phyloP scores from a whole-genome alignment of 2,329 filamentous ascomycete genomes.

The Fusarium sp. region DNA sequence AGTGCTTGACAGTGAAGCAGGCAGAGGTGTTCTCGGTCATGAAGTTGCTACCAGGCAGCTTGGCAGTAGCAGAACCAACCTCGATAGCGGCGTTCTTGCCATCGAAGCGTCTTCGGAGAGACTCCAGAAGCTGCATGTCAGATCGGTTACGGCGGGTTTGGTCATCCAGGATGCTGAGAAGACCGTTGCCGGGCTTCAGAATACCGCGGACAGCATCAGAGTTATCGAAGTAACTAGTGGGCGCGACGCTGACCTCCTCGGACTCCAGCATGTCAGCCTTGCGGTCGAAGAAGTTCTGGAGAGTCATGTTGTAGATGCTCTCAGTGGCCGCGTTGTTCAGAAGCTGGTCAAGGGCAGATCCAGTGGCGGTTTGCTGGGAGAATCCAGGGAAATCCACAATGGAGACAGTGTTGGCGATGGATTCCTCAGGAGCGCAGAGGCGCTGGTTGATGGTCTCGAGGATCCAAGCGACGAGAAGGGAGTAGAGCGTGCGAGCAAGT shows the following conservation, averaged over 20 bases:
- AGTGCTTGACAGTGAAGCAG: slow-evolving; percentile 92
- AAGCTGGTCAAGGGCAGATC: slow-evolving; percentile 89
- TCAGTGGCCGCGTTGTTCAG: slow-evolving; percentile 95
- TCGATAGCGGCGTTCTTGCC: slow-evolving; percentile 92
- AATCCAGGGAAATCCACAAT: slow-evolving; percentile 98
- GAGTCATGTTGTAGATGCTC: slow-evolving; percentile 89
- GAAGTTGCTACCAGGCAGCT: slow-evolving; percentile 90
- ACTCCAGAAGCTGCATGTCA: slow-evolving; percentile 91
- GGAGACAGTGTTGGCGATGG: slow-evolving; percentile 92
- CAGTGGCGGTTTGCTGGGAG: slow-evolving; percentile 82
- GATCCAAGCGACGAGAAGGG: slow-evolving; percentile 91
- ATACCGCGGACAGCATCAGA: slow-evolving; percentile 92
- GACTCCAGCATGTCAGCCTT: slow-evolving; percentile 94
- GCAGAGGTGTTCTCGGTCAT: slow-evolving; percentile 82
- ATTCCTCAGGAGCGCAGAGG: slow-evolving; percentile 86
- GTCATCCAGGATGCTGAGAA: slow-evolving; percentile 94
- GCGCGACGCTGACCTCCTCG: slow-evolving; percentile 89
- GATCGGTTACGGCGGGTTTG: slow-evolving; percentile 90
- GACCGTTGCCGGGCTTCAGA: slow-evolving; percentile 90
- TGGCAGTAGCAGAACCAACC: slow-evolving; percentile 78
- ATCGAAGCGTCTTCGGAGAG: slow-evolving; percentile 90
- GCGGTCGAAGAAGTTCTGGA: slow-evolving; percentile 95
- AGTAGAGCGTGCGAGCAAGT: slow-evolving; percentile 91
- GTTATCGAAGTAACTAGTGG: slow-evolving; percentile 98
- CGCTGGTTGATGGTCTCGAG: slow-evolving; percentile 93